Evolutionary conservation across 2,329 filamentous ascomycete genomes (phyloP), one percentile per base, ranked within the genome.

Genomic region (Thielaviopsis euricoi): DNA sequence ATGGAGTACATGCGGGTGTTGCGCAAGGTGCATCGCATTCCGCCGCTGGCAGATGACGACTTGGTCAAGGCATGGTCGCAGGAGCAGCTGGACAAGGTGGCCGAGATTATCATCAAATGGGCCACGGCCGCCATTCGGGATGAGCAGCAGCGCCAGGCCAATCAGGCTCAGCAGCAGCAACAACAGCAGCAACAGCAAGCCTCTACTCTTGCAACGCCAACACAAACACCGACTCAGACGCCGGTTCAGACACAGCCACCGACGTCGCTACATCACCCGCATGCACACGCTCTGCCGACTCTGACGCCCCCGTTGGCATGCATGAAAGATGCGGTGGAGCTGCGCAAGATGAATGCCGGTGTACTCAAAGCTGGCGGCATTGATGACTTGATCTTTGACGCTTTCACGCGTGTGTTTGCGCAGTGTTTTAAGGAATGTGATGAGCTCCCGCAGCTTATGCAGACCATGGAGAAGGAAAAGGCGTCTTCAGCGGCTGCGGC

Each of bases 321-420:
- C 58, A 72, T 82, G 68, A 80, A 76, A 64, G 79, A 82, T 52
- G 72, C 74, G 0, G 75, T 81, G 10, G 79, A 82, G 61, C 63
- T 81, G 49, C 82, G 82, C 67, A 82, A 81, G 67, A 78, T 96
- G 51, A 98, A 98, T 66, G 84, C 85, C 48, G 86, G 85, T 52
- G 76, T 95, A 7, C 93, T 94, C 79, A 96, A 95, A 69, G 80
- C 85, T 0, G 80, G 82, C 0, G 77, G 84, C 10, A 91, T 97
- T 51, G 93, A 98, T 65, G 93, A 98, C 66, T 77, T 97, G n/a
- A 86, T 96, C 63, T 86, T 85, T 22, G 93, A 98, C 69, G 83
- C 87, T 53, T 98, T 95, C 69, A 86, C 87, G 1, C 55, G 55
- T 22, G 59, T 60, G 17, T 54, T 60, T 49, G 40, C 53, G 3